Base-by-base conservation (phyloP, 2,329 filamentous ascomycete species). In the Penicillium sp. region DNA sequence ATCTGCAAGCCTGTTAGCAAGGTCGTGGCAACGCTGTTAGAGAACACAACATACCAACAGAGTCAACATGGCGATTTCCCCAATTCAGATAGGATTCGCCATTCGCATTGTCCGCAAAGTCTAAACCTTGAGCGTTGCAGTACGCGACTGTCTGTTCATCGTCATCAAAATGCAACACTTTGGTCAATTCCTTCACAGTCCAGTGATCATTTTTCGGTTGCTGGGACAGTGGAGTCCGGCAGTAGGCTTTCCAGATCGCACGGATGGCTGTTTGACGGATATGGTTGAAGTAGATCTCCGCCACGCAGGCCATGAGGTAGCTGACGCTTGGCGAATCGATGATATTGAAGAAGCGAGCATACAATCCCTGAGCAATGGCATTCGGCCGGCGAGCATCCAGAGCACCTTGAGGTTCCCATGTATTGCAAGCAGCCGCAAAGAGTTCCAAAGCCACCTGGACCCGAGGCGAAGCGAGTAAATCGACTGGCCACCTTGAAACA, bases 301-400 rank as follows among this genome's bases (percentile, higher is more conserved):
- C 79, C 19, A 83, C 80, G 64, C 82, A 85, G 7, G 78, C 81
- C 77, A 83, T 80, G 7, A 84, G 68, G 58, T 84, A 86, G 0
- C 82, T 80, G 1, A 81, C 75, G 28, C 73, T 70, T 3, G 72
- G 71, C 1, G 81, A 84, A 46, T 73, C 71, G 35, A 85, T 65
- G 14, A 82, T 59, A 9, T 70, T 72, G 74, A 82, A 86, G 57
- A 84, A 84, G 2, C 72, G 71, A 40, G 75, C 68, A 64, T 79
- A 81, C 52, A 84, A 80, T 22, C 78, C 77, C 53, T 81, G 79
- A 6, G 79, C 80, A 46, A 82, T 75, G 7, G 76, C 68, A 57
- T 79, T 78, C 4, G 69, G 69, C 39, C 73, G 69, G 45, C 70
- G 69, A 13, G 76, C 71, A 51, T 76, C 73, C 5, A 82, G 67